Evolutionary conservation across 169 alveolate species (phyloP).

Genomic region (Plasmodium relictum): DNA sequence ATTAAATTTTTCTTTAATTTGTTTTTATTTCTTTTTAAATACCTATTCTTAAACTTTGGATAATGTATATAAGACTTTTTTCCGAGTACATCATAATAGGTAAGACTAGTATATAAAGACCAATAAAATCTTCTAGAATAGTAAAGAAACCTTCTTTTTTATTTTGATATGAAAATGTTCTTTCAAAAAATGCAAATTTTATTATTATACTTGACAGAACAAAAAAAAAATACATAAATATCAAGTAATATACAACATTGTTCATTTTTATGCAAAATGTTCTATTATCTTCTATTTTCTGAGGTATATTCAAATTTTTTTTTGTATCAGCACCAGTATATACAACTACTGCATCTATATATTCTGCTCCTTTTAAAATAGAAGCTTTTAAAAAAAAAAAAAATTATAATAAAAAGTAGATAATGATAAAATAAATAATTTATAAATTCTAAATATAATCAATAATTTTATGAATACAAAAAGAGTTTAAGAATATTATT

Average conservation of each 20-base stretch:
- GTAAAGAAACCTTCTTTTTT: slow-evolving; percentile 25
- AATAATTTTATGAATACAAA: neutral
- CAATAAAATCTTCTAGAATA: slow-evolving; percentile 59
- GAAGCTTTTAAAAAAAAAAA: slow-evolving; percentile 64
- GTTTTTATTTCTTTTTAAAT: neutral
- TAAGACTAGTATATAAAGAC: slow-evolving; percentile 61
- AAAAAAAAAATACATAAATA: slow-evolving; percentile 59
- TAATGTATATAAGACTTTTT: slow-evolving; percentile 71
- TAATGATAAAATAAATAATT: neutral
- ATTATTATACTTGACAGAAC: slow-evolving; percentile 46
- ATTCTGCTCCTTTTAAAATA: slow-evolving; percentile 62
- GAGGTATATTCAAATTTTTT: slow-evolving; percentile 74
- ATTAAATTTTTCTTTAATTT: neutral
- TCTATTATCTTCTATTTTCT: slow-evolving; percentile 51
- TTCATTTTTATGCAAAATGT: slow-evolving; percentile 75
- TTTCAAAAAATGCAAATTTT: slow-evolving; percentile 18
- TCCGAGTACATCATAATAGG: slow-evolving; percentile 77
- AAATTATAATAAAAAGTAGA: slow-evolving; percentile 2
- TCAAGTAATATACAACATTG: slow-evolving; percentile 73
- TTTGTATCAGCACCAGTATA: slow-evolving; percentile 78
- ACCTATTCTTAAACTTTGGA: slow-evolving; percentile 77
- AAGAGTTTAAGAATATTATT: neutral
- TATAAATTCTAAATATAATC: no score
- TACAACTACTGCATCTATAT: slow-evolving; percentile 76
- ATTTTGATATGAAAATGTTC: slow-evolving; percentile 2